Evolutionary conservation across 768 basidiomycete species (phyloP), one percentile per base, ranked within the genome.

Genomic region (Leccinum disarticulatum): DNA sequence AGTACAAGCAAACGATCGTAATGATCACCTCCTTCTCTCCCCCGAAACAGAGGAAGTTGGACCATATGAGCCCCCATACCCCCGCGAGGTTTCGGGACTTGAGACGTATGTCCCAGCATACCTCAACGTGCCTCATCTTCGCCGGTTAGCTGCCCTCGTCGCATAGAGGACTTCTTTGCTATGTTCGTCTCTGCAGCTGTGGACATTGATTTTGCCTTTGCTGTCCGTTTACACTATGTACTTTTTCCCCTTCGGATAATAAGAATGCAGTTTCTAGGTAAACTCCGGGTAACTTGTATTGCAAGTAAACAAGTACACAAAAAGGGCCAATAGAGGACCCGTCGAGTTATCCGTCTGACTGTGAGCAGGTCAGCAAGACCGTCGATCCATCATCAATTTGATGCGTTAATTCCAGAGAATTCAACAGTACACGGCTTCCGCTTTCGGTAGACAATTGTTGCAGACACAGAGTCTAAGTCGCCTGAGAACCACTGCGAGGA

Each of bases 11-110:
- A 93, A 96, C 73, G 97, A 98, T 77, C 88, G 94, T 68, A 95
- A 93, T 71, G 97, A 99, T 73, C 96, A 98, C 72, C 82, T 99
- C 19, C 85, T 99, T 59, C 87, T 99, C 54, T 87, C 93, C 31
- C 95, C 96, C 30, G 97, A 98, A 74, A 93, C 91, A 47, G 97
- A 98, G 70, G 97, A 98, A 77, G 96, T 97, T 22, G 93, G 94
- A 28, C 90, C 93, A 54, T 98, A 93, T 71, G 95, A 98, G 72
- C 79, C 95, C 50, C 95, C 97, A 2, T 81, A 95, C 56, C 92
- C 95, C 22, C 87, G 97, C 59, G 95, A 98, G 68, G 95, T 98
- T 47, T 91, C 91, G 2, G 96, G 94, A 22, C 78, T 99, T 66
- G 97, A 98, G 80, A 98, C 96, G 31, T 98, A 95, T 69, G 91